Percentiles rank a stretch among this genome's conserved stretches.
phyloP scores from a whole-genome alignment of 768 basidiomycete species.

The Kwoniella shandongensis region DNA sequence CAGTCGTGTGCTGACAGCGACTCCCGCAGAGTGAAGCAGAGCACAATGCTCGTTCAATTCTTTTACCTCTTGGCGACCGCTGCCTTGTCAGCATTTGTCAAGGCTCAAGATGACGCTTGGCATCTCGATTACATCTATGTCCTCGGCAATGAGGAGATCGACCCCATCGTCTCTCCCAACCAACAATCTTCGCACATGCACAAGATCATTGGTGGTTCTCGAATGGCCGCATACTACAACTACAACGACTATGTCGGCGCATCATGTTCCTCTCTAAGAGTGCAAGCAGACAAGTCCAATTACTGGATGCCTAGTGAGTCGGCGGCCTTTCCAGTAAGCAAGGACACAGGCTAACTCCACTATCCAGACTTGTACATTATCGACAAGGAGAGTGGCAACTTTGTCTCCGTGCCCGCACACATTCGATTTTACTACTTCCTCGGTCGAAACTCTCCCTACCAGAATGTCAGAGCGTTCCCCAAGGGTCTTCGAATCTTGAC shows the following conservation, averaged over 20 bases:
- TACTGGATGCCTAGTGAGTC: conserved; percentile 43
- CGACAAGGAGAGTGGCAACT: conserved; percentile 8
- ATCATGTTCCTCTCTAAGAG: conserved; percentile 34
- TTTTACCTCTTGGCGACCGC: conserved; percentile 17
- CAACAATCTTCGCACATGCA: conserved; percentile 41
- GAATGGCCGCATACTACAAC: conserved; percentile 44
- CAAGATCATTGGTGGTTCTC: conserved; percentile 42
- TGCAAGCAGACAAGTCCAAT: conserved; percentile 48
- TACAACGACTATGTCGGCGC: conserved; percentile 24
- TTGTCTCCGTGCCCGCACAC: conserved; percentile 19
- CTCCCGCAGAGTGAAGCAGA: background rate
- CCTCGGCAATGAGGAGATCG: conserved; percentile 43
- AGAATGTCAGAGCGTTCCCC: conserved; percentile 43
- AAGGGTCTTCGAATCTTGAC: conserved; percentile 48
- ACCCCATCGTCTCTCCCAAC: conserved; percentile 47
- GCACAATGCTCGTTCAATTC: conserved; percentile 17
- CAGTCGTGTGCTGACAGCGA: background rate
- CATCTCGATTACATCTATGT: conserved; percentile 32
- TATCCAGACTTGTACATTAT: conserved; percentile 22
- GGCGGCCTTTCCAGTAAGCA: background rate
- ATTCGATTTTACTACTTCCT: conserved; percentile 51
- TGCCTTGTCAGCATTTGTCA: conserved; percentile 7
- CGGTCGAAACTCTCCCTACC: conserved; percentile 27
- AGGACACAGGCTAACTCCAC: background rate
- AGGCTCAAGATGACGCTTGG: conserved; percentile 28